phyloP scores from a whole-genome alignment of 306 rosid genomes.

The Mimosa pudica region DNA sequence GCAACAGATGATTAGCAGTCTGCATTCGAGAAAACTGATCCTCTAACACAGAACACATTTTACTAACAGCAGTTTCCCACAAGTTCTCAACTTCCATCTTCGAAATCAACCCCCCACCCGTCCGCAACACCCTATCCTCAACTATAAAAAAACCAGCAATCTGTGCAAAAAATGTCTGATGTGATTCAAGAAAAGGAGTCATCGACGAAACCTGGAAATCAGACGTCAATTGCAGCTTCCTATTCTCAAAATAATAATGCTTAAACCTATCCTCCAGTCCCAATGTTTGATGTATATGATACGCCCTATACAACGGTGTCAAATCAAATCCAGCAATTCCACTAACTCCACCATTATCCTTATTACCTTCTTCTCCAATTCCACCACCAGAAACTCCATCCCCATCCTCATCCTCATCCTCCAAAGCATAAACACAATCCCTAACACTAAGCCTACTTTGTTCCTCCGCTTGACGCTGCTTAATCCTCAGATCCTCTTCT shows the following conservation, averaged over 20 bases:
- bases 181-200: constrained; percentile 98
- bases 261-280: constrained; percentile 93
- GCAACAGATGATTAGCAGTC: constrained; percentile 89
- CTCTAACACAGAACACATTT: constrained; percentile 98
- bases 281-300: constrained; percentile 87
- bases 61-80: constrained; percentile 97
- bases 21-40: constrained; percentile 99
- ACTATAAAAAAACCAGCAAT: constrained; percentile 96
- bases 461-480: constrained; percentile 99
- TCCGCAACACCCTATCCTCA: constrained; percentile 88
- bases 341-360: constrained; percentile 56
- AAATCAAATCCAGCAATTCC: constrained; percentile 78
- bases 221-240: constrained; percentile 94
- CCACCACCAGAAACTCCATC: constrained; percentile 53
- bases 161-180: constrained; percentile 95
- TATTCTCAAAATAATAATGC: constrained; percentile 85
- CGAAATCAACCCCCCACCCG: constrained; percentile 88
- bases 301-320: constrained; percentile 84
- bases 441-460: constrained; percentile 94
- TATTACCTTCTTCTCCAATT: constrained; percentile 50
- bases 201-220: constrained; percentile 98
- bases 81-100: constrained; percentile 94
- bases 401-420: constrained; percentile 88
- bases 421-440: constrained; percentile 86
- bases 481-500: constrained; percentile 94